These are phyloP conservation scores for Fraxinus quadrangulata DNA, from an alignment of 257 asterid genomes.

Conservation along the genomic window DNA sequence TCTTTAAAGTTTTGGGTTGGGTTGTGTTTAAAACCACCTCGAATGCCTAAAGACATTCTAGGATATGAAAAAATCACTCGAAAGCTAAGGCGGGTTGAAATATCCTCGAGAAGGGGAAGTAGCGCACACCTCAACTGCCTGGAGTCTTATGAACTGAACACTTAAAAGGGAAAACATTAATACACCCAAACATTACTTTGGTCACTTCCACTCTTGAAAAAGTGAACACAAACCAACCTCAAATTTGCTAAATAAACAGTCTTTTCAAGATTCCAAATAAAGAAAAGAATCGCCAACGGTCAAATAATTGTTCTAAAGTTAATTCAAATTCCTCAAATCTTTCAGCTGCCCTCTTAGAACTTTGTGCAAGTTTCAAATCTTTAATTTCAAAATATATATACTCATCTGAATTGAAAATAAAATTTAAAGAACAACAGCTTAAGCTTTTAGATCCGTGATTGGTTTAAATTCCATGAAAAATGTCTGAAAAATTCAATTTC, in stretches of 20 bases:
- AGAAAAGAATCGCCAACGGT: conserved; percentile 38
- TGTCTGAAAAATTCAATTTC: no score
- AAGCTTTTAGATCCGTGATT: background rate
- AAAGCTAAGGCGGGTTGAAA: background rate
- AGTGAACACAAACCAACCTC: background rate
- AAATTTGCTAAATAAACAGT: background rate
- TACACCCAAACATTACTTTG: conserved; percentile 8
- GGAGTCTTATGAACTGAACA: background rate
- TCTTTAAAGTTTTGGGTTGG: background rate
- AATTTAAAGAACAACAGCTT: no score
- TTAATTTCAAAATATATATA: no score
- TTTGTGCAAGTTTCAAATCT: background rate
- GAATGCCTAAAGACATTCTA: background rate
- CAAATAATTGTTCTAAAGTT: conserved; percentile 25
- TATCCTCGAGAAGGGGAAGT: background rate
- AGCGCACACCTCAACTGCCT: background rate
- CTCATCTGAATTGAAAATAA: no score
- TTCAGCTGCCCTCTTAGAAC: background rate
- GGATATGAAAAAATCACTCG: background rate
- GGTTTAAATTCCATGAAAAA: no score
- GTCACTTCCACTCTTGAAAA: background rate
- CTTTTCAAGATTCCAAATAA: conserved; percentile 30
- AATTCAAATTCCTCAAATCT: conserved; percentile 12
- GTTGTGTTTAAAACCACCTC: background rate
- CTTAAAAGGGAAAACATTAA: background rate